Evolutionary conservation across 225 moss, liverwort and hornwort genomes (phyloP), one percentile per base, ranked within the genome.

Genomic region (Neckera pumila): DNA sequence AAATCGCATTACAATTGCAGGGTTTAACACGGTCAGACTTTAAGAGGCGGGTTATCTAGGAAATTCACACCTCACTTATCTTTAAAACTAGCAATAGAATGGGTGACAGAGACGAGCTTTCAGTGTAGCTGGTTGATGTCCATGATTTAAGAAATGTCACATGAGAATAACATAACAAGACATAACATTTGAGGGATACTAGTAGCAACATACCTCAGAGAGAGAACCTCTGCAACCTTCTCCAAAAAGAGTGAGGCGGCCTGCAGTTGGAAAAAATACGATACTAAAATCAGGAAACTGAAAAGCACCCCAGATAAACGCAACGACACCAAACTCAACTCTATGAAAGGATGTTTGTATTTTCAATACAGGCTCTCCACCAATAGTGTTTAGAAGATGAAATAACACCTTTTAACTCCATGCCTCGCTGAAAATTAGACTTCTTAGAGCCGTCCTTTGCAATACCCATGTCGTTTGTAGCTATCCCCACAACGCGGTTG

Each of bases 161-260:
- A 73, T 49, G 57, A 75, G 51, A 65, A 86, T 61, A 42, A 76
- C 56, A 66, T 42, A 76, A 72, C 47, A 58, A 38, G 47, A 42
- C 7, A 36, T 31, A 12, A 73, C n/a, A 80, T 60, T 61, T 31
- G 42, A 56, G 56, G 33, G 38, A 64, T 57, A 43, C 54, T 88
- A 13, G 62, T n/a, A 40, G 66, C 78, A 77, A 84, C 83, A 71
- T 82, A 97, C 96, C 91, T 96, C 95, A 88, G 94, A 94, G 73
- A 97, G 93, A 76, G 94, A 97, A 88, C 97, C 96, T 91, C 95
- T 94, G 90, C 97, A 97, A 49, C 97, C 97, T 88, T 97, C 96
- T 76, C 93, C 95, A 73, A 97, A 93, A 47, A 97, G 89, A 77
- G 93, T 96, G 76, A 97, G 91, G 78, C 96, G 93, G 65, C 97